Conservation (phyloP, 768 basidiomycete species). For the Termitomyces eurrhizus region DNA sequence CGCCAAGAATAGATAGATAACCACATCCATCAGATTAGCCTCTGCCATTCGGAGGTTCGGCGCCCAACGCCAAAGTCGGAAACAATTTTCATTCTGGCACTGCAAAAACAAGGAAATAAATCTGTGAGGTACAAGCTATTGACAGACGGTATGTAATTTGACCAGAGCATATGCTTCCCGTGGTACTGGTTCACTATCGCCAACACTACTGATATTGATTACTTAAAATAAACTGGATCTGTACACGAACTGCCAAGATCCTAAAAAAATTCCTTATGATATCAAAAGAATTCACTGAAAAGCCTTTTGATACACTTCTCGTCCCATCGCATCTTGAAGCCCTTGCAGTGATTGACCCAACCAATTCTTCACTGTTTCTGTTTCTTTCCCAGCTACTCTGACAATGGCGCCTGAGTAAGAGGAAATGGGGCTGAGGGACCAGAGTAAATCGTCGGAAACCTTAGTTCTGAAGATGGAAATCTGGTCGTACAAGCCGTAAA, state of each 20-base stretch:
- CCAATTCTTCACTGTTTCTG: conserved; percentile 74
- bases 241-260: not conserved
- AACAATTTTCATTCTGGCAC: not conserved
- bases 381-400: conserved; percentile 71
- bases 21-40: not conserved
- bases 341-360: conserved; percentile 49
- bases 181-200: not conserved
- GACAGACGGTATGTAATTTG: not conserved
- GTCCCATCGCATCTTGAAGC: conserved; percentile 53
- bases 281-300: conserved; percentile 37
- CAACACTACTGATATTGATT: not conserved
- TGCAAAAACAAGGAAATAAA: not conserved
- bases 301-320: conserved; percentile 59
- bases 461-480: conserved; percentile 63
- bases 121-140: not conserved
- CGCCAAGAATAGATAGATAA: not conserved
- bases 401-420: conserved; percentile 48
- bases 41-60: not conserved
- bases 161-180: not conserved
- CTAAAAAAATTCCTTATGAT: not conserved
- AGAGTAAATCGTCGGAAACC: conserved; percentile 62
- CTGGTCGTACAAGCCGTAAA: conserved; percentile 45
- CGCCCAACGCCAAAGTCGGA: no score
- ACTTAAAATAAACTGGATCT: not conserved
- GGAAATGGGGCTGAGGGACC: conserved; percentile 70